Conservation (phyloP, 2,329 filamentous ascomycete species). For the Aspergillus thermomutatus region DNA sequence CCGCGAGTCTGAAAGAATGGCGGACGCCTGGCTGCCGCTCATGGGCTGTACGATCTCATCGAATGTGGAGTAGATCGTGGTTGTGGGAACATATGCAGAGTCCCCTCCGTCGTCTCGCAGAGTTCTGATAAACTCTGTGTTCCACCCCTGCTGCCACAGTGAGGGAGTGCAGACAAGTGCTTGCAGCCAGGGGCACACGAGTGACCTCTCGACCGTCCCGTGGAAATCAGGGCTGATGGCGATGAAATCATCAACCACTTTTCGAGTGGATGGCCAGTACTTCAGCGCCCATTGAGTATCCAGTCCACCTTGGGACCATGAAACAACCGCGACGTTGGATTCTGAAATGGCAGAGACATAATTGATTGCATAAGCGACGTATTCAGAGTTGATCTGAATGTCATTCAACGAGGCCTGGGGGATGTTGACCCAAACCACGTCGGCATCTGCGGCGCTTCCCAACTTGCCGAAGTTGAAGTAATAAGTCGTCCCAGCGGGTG, state of each 20-base stretch:
- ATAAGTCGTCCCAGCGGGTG: constrained; percentile 47
- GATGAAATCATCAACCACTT: constrained; percentile 49
- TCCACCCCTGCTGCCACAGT: constrained; percentile 42
- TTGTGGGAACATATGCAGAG: constrained; percentile 55
- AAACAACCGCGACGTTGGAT: constrained; percentile 45
- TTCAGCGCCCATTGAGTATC: constrained; percentile 57
- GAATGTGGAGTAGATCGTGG: constrained; percentile 49
- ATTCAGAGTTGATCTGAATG: constrained; percentile 52
- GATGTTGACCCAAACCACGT: constrained; percentile 57
- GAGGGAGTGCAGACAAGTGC: constrained; percentile 34
- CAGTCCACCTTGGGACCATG: constrained; percentile 56
- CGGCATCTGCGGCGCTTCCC: constrained; percentile 42
- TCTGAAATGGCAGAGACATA: constrained; percentile 47
- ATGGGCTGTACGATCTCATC: constrained; percentile 55
- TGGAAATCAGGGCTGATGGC: constrained; percentile 53
- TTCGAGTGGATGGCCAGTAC: constrained; percentile 53
- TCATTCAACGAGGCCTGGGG: constrained; percentile 48
- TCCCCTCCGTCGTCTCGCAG: constrained; percentile 47
- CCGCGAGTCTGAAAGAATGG: constrained; percentile 37
- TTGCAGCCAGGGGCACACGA: constrained; percentile 24
- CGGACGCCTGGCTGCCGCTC: constrained; percentile 46
- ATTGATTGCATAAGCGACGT: constrained; percentile 57
- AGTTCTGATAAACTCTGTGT: constrained; percentile 18
- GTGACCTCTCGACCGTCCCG: constrained; percentile 43
- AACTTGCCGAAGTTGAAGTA: constrained; percentile 50